Evolutionary conservation across 306 rosid species (phyloP).

Genomic region (Prunus dulcis): DNA sequence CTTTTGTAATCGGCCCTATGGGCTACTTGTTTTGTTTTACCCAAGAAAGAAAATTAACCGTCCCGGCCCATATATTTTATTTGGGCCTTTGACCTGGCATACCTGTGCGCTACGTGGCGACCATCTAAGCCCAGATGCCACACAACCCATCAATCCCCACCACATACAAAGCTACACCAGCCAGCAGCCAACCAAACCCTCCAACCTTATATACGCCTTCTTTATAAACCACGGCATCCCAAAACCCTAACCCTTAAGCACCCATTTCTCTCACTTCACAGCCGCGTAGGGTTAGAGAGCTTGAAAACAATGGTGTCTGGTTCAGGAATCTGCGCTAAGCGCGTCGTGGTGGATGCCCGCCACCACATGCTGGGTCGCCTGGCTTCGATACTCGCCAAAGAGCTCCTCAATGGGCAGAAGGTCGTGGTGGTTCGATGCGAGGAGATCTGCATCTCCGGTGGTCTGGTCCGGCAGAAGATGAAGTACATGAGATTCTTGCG

Average conservation of each 20-base stretch:
- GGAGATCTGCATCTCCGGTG: constrained; percentile 73
- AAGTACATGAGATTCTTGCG: constrained; percentile 73
- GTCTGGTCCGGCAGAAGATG: constrained; percentile 73
- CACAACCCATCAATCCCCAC: background rate
- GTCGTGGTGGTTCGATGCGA: constrained; percentile 63
- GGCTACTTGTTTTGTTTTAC: no score
- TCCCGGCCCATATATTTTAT: no score
- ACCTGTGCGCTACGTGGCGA: background rate
- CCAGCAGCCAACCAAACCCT: background rate
- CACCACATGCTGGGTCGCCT: constrained; percentile 79
- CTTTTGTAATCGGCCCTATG: no score
- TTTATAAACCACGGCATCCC: background rate
- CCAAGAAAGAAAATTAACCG: no score
- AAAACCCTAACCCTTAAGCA: constrained; percentile 4
- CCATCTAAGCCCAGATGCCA: background rate
- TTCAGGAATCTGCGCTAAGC: constrained; percentile 64
- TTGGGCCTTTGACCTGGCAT: background rate
- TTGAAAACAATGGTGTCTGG: constrained; percentile 56
- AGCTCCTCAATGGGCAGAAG: constrained; percentile 69
- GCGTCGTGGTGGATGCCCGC: constrained; percentile 74
- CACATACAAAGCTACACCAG: background rate
- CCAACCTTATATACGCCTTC: background rate
- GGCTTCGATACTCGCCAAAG: constrained; percentile 63
- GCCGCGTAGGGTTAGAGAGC: constrained; percentile 14
- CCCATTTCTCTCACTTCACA: constrained; percentile 2